A percentile compares a stretch with the other conserved stretches of the same genome.
phyloP scores from a whole-genome alignment of 2,329 filamentous ascomycete genomes.

The Fusarium devonianum region DNA sequence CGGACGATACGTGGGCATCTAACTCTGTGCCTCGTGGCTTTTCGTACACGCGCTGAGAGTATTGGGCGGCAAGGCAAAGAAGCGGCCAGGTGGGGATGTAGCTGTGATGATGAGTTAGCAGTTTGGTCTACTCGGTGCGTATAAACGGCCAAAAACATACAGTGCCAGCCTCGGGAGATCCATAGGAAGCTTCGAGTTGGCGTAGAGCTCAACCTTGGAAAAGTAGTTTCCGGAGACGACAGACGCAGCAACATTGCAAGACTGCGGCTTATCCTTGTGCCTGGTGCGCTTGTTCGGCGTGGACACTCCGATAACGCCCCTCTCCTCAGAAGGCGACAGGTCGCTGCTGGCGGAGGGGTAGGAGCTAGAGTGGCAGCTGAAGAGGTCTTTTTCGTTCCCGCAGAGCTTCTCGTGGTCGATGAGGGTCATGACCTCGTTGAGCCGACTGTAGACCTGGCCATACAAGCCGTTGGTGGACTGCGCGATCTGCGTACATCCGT shows the following conservation, averaged over 20 bases:
- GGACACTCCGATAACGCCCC: constrained; percentile 11
- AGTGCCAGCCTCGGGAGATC: constrained; percentile 72
- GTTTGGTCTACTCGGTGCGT: not conserved
- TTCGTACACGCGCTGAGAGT: constrained; percentile 77
- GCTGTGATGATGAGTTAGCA: constrained; percentile 45
- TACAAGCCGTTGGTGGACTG: constrained; percentile 58
- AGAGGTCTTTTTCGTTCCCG: constrained; percentile 63
- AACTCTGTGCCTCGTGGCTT: constrained; percentile 68
- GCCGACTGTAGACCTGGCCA: constrained; percentile 67
- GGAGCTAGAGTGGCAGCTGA: constrained; percentile 47
- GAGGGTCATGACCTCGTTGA: constrained; percentile 73
- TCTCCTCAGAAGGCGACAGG: constrained; percentile 6
- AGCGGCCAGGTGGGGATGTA: constrained; percentile 80
- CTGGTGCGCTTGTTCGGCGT: constrained; percentile 24
- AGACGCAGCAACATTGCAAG: constrained; percentile 29
- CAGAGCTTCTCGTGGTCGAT: constrained; percentile 70
- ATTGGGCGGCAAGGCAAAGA: constrained; percentile 79
- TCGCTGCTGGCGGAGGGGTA: not conserved
- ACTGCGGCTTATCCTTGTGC: constrained; percentile 24
- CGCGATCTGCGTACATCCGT: constrained; percentile 51
- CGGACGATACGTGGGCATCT: constrained; percentile 73
- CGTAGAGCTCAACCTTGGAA: constrained; percentile 79
- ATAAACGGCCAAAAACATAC: constrained; percentile 50
- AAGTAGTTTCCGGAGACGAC: constrained; percentile 65
- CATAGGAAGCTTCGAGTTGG: constrained; percentile 76